Base-by-base conservation (phyloP, 2,329 filamentous ascomycete species). In the Aspergillus texensis region DNA sequence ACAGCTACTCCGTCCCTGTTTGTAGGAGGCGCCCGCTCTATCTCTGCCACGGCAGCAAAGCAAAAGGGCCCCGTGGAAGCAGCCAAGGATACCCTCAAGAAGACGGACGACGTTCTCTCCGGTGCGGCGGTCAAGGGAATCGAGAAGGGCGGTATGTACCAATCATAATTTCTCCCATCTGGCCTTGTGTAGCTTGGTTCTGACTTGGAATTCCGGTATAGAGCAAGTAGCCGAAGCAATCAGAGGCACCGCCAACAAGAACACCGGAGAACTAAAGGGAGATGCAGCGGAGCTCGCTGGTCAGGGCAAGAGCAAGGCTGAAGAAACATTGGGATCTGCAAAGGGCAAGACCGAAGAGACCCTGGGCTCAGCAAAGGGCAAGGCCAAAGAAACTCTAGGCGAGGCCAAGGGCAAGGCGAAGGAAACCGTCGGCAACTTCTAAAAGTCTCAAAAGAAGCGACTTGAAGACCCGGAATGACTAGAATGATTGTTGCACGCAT, bases 71-170 rank as follows among this genome's bases (percentile, higher is more conserved):
- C 84, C 41, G 75, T 85, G 55, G 85, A 88, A 52, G 73, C 79
- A 8, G 83, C 83, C 68, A 88, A 88, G 75, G 85, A 88, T 48
- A 82, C 85, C 0, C 74, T 85, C 54, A 86, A 89, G 78, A 81
- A 79, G 60, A 85, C 85, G 24, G 86, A 89, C 74, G 79, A 83
- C 65, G 80, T 80, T 26, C 81, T 88, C 41, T 83, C 85, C 0
- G 80, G 86, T 73, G 83, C 78, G 30, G 83, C 84, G 12, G 84
- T 89, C 26, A 85, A 86, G 77, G 87, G 87, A 53, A 88, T 89
- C 65, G 84, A 90, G 77, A 86, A 82, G 69, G 85, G 85, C 64
- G 82, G 87, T 89, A 84, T 63, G 86, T 74, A 41, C 12, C 41
- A 3, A 19, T 16, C 34, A 26, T 28, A 19, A 26, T n/a, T 36